Evolutionary conservation across 1,139 yeast species (phyloP), one percentile per base, ranked within the genome.

Genomic region (Eremothecium sinecaudum): DNA sequence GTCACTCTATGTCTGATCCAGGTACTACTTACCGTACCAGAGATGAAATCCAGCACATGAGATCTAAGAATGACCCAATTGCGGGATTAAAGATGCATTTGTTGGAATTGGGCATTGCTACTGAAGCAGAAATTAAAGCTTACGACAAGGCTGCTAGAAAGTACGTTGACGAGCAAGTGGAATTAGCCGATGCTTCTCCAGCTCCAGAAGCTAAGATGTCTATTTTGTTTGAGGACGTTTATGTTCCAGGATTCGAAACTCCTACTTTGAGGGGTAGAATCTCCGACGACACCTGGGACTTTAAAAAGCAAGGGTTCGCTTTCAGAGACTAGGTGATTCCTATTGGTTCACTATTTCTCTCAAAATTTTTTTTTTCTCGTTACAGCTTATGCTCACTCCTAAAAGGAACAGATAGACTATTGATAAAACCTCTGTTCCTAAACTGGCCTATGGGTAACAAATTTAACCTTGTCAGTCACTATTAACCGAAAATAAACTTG

Each of bases 21-120:
- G 97, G 97, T 73, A 90, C 97, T 63, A 87, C 97, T 48, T 90
- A 90, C 78, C 79, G 97, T 75, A 90, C 98, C 60, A 86, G 98
- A 71, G 98, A 90, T 69, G 98, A 90, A 71, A 93, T 90, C 51
- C 97, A 87, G 69, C 92, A 90, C 72, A 87, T 90, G 96, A 81
- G 98, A 73, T 84, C 96, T 32, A 80, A 87, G 71, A 86, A 81
- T 62, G 98, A 90, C 64, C 96, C 97, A 53, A 86, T 90, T 64
- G 90, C 95, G 40, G 97, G 97, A 48, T 76, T 90, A 60, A 87
- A 87, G 75, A 77, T 78, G 56, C 80, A 76, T 42, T 69, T 90
- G 53, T 64, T 87, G 55, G 96, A 86, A 49, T 71, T 76, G 61
- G 75, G 72, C 42, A 75, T 90, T 52, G 93, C 95, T 44, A 71